Base-by-base conservation (phyloP, 2,329 filamentous ascomycete species). In the Alternaria sp. region DNA sequence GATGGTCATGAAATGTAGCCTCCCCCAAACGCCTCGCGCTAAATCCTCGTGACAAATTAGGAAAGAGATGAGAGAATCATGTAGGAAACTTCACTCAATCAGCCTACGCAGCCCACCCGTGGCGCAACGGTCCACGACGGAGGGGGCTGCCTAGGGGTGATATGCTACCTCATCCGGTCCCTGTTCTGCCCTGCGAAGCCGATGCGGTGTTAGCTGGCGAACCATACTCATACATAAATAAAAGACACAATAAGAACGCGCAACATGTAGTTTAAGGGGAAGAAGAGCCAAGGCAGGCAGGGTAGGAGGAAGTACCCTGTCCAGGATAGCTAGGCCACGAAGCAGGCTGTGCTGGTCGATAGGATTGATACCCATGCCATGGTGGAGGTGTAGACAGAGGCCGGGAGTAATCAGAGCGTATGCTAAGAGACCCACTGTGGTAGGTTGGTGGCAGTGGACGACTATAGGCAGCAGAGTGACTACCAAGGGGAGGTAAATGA, bases 131-230 rank as follows among this genome's bases (percentile, higher is more conserved):
- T 36, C 46, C 41, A 23, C 10, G 7, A 23, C 13, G 37, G 53
- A 51, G 40, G 34, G 28, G 26, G 42, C 28, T 24, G 52, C 41
- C 41, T 52, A 54, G 42, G 42, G 14, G 23, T 48, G 60, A 28
- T 40, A 34, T 50, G 34, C 37, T 56, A 54, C 39, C 44, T 40
- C 7, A 41, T 56, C 61, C 45, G 54, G 58, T 90, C 28, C 55
- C 60, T 50, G 56, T 56, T 62, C 60, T 65, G 41, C 55, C 56
- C 69, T 72, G 59, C 56, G 54, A 56, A 42, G 34, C 65, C 65
- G 60, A 61, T 49, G 39, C 52, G 37, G 55, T 58, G 58, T 72
- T 65, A 72, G 70, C 70, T 54, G 29, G 37, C 51, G 56, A 65
- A 67, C 60, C 61, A 39, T 64, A 50, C 13, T 59, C 54, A 56